Evolutionary conservation across 352 stramenopile genomes (phyloP), one percentile per base, ranked within the genome.

Genomic region (Peronosclerospora sorghi): DNA sequence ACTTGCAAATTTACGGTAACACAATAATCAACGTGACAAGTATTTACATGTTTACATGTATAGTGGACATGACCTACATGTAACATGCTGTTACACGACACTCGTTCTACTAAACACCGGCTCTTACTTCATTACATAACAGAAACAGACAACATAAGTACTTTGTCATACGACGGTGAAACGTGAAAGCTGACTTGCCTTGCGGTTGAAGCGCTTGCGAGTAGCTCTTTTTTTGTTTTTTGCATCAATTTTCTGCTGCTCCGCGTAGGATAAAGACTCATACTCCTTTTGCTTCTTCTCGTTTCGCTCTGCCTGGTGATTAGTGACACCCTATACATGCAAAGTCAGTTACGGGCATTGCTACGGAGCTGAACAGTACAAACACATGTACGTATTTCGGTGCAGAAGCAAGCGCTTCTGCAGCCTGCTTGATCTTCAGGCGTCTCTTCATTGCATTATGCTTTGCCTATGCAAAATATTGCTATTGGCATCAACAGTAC

Each of bases 281-380:
- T 89, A 89, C 42, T 89, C 58, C 37, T 83, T 72, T 13, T 82
- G 62, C 50, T 89, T 89, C 62, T 85, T 86, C 57, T 86, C 76
- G 34, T 67, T 71, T 18, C 77, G 38, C 28, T 85, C 66, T 24
- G 63, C 62, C 35, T 69, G 52, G 24, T 65, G 70, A 57, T 60
- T 66, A 8, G 54, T 30, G 44, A 65, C 41, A n/a, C 75, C 70
- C 75, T 87, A 17, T 15, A 30, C 19, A 46, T 14, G n/a, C 35
- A 29, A 27, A 17, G 17, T 38, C 17, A 38, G 32, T 15, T 21
- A 41, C 24, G 7, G 44, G 32, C 10, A 23, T 35, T 36, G 15
- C 5, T 50, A 29, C 0, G 2, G 24, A 39, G 34, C 1, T 23
- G 24, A 20, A 30, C 38, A n/a, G 13, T 10, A 18, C 12, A 29